A percentile compares a stretch with the other conserved stretches of the same genome.
phyloP scores from a whole-genome alignment of 371 early-diverging fungal species.

The Lichtheimia ramosa region DNA sequence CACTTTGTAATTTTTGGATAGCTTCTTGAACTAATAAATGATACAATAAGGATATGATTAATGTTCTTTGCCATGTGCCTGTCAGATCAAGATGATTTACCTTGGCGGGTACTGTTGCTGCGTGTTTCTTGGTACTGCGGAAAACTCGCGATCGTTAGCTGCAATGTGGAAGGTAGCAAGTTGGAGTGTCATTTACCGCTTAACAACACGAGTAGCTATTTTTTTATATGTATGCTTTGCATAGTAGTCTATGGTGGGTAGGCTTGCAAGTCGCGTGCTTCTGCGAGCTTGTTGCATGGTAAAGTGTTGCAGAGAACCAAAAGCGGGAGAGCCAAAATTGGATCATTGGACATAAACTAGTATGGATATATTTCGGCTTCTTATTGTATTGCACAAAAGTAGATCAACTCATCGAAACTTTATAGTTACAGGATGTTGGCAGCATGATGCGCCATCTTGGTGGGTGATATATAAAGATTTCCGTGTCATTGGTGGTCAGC shows the following conservation, averaged over 20 bases:
- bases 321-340: background rate
- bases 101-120: background rate
- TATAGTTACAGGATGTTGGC: too few relatives aligned
- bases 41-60: background rate
- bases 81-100: background rate
- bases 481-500: too few relatives aligned
- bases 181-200: background rate
- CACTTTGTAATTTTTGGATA: background rate
- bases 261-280: background rate
- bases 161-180: background rate
- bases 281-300: conserved; percentile 2
- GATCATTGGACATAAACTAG: too few relatives aligned
- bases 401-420: too few relatives aligned
- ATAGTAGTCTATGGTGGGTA: background rate
- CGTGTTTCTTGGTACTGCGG: background rate
- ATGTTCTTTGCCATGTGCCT: background rate
- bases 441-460: too few relatives aligned
- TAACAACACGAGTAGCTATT: too few relatives aligned
- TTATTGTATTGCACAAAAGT: too few relatives aligned
- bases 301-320: background rate
- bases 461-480: too few relatives aligned
- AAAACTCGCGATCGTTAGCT: background rate
- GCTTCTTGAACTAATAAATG: background rate
- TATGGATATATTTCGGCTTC: too few relatives aligned
- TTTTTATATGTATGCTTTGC: background rate